Evolutionary conservation across 2,329 filamentous ascomycete species (phyloP).

Genomic region (Epichloe coenophiala): DNA sequence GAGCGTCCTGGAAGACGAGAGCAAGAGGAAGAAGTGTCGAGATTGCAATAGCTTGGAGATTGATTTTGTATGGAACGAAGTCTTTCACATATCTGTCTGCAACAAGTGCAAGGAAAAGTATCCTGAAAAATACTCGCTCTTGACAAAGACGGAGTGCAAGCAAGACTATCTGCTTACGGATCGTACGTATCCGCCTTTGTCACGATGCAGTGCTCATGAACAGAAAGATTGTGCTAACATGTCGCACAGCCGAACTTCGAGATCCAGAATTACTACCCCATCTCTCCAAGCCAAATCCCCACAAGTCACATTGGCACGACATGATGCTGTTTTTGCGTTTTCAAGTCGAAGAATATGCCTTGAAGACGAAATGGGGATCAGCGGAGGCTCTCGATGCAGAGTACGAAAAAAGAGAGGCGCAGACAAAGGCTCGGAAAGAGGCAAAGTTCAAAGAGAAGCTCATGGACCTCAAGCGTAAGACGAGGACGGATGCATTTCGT

Average conservation of each 20-base stretch:
- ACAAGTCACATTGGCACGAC: slow-evolving; percentile 92
- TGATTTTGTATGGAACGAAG: slow-evolving; percentile 88
- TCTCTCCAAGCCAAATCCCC: slow-evolving; percentile 80
- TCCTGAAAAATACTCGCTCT: slow-evolving; percentile 84
- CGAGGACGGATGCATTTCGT: slow-evolving; percentile 78
- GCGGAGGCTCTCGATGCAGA: slow-evolving; percentile 76
- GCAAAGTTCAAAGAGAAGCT: slow-evolving; percentile 85
- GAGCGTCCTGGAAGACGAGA: slow-evolving; percentile 54
- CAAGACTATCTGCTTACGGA: slow-evolving; percentile 95
- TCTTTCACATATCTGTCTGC: slow-evolving; percentile 66
- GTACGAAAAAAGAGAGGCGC: slow-evolving; percentile 63
- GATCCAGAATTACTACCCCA: slow-evolving; percentile 79
- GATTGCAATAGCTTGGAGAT: slow-evolving; percentile 81
- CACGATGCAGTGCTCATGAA: background rate
- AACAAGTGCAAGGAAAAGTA: slow-evolving; percentile 73
- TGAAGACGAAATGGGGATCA: slow-evolving; percentile 82
- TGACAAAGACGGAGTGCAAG: slow-evolving; percentile 93
- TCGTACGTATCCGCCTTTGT: slow-evolving; percentile 38
- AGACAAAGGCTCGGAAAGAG: slow-evolving; percentile 78
- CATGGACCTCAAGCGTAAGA: slow-evolving; percentile 82
- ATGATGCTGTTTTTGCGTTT: slow-evolving; percentile 96
- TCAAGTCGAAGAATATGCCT: slow-evolving; percentile 89
- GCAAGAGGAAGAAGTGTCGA: slow-evolving; percentile 58
- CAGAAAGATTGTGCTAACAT: background rate
- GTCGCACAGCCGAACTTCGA: slow-evolving; percentile 63